A percentile compares a stretch with the other conserved stretches of the same genome.
Evolutionary conservation across 2,329 filamentous ascomycete species (phyloP).

Genomic region (Fusarium cicatricum): DNA sequence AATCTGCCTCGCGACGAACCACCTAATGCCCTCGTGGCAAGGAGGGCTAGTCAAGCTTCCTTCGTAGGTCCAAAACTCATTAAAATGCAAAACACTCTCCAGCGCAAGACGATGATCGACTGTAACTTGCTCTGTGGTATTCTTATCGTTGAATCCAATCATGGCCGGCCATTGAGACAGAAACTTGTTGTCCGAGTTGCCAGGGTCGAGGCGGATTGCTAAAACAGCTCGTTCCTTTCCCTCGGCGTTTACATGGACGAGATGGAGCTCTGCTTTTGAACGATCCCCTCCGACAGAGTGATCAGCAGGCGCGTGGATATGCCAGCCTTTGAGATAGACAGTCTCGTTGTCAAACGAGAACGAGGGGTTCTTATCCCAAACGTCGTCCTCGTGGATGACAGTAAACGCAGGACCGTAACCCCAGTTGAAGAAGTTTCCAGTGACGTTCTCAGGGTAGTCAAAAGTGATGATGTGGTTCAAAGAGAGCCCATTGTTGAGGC

Average conservation of each 20-base stretch:
- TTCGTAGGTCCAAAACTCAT: slow-evolving; percentile 36
- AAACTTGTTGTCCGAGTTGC: slow-evolving; percentile 21
- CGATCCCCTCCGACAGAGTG: slow-evolving; percentile 31
- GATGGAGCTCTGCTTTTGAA: slow-evolving; percentile 32
- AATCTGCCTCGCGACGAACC: slow-evolving; percentile 26
- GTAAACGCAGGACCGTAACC: slow-evolving; percentile 32
- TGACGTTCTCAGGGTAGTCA: slow-evolving; percentile 11
- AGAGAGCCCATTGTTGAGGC: slow-evolving; percentile 28
- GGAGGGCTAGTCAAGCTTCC: slow-evolving; percentile 34
- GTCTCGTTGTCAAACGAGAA: slow-evolving; percentile 33
- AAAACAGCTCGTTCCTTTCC: slow-evolving; percentile 28
- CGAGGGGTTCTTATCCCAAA: slow-evolving; percentile 21
- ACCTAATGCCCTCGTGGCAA: slow-evolving; percentile 26
- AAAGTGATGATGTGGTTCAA: slow-evolving; percentile 25
- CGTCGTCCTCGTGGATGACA: slow-evolving; percentile 13
- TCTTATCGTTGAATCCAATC: slow-evolving; percentile 28
- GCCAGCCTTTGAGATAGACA: slow-evolving; percentile 33
- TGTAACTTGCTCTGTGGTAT: not conserved
- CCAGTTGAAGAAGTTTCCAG: slow-evolving; percentile 34
- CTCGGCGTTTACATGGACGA: slow-evolving; percentile 28
- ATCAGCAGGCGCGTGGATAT: slow-evolving; percentile 31
- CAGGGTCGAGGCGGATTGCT: slow-evolving; percentile 24
- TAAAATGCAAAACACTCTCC: slow-evolving; percentile 22
- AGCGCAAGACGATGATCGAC: slow-evolving; percentile 19
- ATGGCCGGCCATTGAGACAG: slow-evolving; percentile 12